Conservation (phyloP, 164 flowering plant species). For the Chimonanthus praecox region DNA sequence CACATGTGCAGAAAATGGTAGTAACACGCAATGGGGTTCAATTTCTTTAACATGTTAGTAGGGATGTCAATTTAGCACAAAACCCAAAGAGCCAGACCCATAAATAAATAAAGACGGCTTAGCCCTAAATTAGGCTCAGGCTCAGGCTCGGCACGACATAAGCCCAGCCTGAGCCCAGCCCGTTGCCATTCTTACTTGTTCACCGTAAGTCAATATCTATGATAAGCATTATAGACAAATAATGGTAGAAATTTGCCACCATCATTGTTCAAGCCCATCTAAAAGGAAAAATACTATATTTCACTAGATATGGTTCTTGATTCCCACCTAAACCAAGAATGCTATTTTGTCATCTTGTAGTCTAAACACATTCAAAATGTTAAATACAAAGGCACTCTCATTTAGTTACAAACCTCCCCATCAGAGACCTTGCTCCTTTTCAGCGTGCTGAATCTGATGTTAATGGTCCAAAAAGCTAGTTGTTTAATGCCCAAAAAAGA, state of each 20-base stretch:
- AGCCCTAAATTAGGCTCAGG: no score
- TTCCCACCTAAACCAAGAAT: no score
- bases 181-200: not conserved
- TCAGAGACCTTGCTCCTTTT: conserved; percentile 57
- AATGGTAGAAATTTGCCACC: not conserved
- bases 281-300: no score
- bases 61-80: no score
- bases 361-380: not conserved
- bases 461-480: conserved; percentile 30
- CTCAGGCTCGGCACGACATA: no score
- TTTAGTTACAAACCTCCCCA: conserved; percentile 52
- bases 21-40: not conserved
- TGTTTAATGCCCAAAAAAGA: not conserved
- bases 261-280: no score
- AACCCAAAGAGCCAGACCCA: no score
- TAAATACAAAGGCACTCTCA: not conserved
- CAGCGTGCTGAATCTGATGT: conserved; percentile 53
- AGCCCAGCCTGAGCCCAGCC: not conserved
- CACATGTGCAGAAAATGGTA: not conserved
- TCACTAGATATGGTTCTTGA: no score
- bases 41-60: no score
- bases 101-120: no score
- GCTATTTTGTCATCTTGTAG: no score
- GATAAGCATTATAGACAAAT: not conserved
- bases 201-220: not conserved